Conservation (phyloP, 305 asterid species). For the Lippia alba region DNA sequence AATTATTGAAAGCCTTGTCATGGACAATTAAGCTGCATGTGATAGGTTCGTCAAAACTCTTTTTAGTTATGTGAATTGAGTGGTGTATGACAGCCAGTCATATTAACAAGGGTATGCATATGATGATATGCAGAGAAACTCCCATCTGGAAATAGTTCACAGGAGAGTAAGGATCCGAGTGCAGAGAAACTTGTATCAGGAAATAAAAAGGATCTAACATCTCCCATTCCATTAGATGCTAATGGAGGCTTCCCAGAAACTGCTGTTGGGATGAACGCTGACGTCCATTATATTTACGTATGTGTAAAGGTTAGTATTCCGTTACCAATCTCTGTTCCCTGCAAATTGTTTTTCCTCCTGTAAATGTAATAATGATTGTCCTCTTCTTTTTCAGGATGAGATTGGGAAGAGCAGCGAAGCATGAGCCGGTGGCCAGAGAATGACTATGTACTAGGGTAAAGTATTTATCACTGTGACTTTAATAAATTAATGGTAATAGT, state of each 20-base stretch:
- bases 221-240: slow-evolving; percentile 56
- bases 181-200: slow-evolving; percentile 61
- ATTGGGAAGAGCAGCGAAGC: slow-evolving; percentile 41
- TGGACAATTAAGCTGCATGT: slow-evolving; percentile 72
- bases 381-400: slow-evolving; percentile 40
- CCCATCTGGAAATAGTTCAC: slow-evolving; percentile 47
- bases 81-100: slow-evolving; percentile 1
- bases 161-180: slow-evolving; percentile 41
- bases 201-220: slow-evolving; percentile 53
- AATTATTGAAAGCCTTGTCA: slow-evolving; percentile 52
- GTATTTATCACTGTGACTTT: slow-evolving; percentile 14
- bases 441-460: not conserved
- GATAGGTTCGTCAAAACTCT: slow-evolving; percentile 51
- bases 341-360: not conserved
- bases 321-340: not conserved
- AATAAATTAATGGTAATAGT: slow-evolving; percentile 23
- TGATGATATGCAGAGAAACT: slow-evolving; percentile 53
- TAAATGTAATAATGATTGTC: not conserved
- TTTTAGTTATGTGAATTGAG: slow-evolving; percentile 22
- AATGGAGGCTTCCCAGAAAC: slow-evolving; percentile 49
- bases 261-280: slow-evolving; percentile 50
- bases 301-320: slow-evolving; percentile 61
- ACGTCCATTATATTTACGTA: slow-evolving; percentile 70
- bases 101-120: slow-evolving; percentile 12
- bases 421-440: not conserved